Percentiles rank a stretch among this genome's conserved stretches.
Conservation (phyloP, 2,329 filamentous ascomycete genomes). For the Elsinoe australis region DNA sequence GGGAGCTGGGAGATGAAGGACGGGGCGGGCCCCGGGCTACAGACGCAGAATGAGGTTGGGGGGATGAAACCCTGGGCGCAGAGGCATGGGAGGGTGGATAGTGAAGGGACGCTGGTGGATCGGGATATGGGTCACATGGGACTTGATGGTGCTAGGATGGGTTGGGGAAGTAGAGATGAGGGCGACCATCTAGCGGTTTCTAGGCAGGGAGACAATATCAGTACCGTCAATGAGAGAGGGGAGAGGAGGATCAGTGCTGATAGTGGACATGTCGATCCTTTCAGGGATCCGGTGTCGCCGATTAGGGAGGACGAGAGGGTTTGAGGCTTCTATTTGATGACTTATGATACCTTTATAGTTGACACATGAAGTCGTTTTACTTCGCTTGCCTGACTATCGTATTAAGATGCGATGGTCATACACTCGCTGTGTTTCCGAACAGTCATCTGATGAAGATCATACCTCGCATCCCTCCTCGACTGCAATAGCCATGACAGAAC, state of each 20-base stretch:
- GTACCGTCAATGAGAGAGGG: not conserved
- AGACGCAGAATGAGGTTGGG: conserved; percentile 25
- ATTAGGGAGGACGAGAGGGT: not conserved
- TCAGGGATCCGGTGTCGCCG: not conserved
- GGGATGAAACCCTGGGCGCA: conserved; percentile 11
- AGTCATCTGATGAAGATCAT: no score
- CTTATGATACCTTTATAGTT: no score
- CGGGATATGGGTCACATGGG: conserved; percentile 13
- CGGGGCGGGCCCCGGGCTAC: conserved; percentile 13
- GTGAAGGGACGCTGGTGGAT: conserved; percentile 12
- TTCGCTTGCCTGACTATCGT: no score
- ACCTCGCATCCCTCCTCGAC: no score
- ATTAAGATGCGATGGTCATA: no score
- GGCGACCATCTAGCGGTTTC: not conserved
- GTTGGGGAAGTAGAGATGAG: conserved; percentile 15
- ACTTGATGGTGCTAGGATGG: conserved; percentile 13
- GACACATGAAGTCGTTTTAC: no score
- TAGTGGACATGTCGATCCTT: conserved; percentile 5
- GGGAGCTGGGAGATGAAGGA: conserved; percentile 52
- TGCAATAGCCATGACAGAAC: no score
- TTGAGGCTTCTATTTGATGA: no score
- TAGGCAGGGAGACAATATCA: not conserved
- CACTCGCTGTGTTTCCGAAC: no score
- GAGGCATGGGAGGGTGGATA: conserved; percentile 10
- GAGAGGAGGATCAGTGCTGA: conserved; percentile 10